Evolutionary conservation across 2,329 filamentous ascomycete species (phyloP).

Genomic region (Aspergillus calidoustus): DNA sequence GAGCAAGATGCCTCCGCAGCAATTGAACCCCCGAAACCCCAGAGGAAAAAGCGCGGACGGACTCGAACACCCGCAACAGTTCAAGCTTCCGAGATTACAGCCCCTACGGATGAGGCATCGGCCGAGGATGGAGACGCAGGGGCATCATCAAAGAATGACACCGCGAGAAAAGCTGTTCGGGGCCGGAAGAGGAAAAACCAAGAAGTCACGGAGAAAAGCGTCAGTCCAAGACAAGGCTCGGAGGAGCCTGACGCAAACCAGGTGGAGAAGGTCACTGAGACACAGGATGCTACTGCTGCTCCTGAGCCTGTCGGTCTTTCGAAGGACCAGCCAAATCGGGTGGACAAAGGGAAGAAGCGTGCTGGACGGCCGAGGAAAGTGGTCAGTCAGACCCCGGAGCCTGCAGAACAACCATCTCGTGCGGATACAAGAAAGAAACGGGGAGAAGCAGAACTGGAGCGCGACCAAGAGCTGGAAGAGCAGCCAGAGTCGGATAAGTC

Average conservation of each 20-base stretch:
- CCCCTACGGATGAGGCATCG: constrained; percentile 1
- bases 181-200: constrained; percentile 16
- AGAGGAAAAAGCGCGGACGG: constrained; percentile 13
- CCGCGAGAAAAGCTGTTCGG: constrained; percentile 11
- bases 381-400: not conserved
- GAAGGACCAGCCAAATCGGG: constrained; percentile 16
- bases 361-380: constrained; percentile 22
- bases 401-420: constrained; percentile 3
- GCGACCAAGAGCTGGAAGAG: not conserved
- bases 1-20: not conserved
- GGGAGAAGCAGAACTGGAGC: not conserved
- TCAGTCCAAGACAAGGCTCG: constrained; percentile 2
- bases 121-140: constrained; percentile 1
- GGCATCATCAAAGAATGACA: constrained; percentile 2
- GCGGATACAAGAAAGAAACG: constrained; percentile 1
- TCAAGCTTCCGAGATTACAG: not conserved
- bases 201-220: constrained; percentile 3
- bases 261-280: constrained; percentile 2
- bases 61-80: constrained; percentile 8
- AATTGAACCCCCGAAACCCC: constrained; percentile 1
- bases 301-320: not conserved
- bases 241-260: not conserved
- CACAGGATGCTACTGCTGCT: constrained; percentile 1
- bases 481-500: not conserved
- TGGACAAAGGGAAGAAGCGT: constrained; percentile 20